phyloP scores from a whole-genome alignment of 2,329 filamentous ascomycete genomes.

The Ophiostoma triangulosporum region DNA sequence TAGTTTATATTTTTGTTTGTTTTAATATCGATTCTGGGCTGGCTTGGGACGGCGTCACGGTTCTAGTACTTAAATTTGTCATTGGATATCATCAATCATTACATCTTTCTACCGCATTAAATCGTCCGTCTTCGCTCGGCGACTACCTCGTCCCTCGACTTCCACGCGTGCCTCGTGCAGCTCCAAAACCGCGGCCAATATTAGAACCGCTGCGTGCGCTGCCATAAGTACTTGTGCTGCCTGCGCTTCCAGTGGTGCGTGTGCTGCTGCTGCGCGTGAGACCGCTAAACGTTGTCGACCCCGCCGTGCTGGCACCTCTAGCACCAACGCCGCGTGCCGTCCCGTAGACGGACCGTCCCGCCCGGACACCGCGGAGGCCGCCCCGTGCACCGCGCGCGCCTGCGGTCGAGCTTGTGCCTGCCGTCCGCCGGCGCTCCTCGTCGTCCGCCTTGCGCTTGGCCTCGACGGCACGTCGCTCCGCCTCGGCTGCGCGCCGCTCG shows the following conservation, averaged over 20 bases:
- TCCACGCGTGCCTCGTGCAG: background rate
- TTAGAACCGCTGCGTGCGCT: slow-evolving; percentile 20
- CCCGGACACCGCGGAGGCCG: slow-evolving; percentile 3
- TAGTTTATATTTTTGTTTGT: background rate
- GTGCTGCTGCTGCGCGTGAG: slow-evolving; percentile 7
- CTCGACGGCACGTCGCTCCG: slow-evolving; percentile 64
- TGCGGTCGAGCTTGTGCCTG: background rate
- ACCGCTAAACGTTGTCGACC: slow-evolving; percentile 5
- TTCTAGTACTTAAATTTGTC: background rate
- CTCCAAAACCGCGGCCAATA: slow-evolving; percentile 24
- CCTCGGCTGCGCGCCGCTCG: slow-evolving; percentile 62
- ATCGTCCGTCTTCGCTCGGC: background rate
- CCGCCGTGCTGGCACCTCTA: slow-evolving; percentile 2
- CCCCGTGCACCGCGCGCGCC: background rate
- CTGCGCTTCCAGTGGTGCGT: background rate
- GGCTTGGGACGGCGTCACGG: background rate
- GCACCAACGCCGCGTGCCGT: background rate
- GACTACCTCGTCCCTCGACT: background rate
- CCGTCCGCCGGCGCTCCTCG: slow-evolving; percentile 34
- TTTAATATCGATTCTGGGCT: background rate
- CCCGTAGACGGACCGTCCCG: slow-evolving; percentile 2
- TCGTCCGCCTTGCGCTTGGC: slow-evolving; percentile 50
- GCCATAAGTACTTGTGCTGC: background rate
- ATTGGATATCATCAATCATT: background rate
- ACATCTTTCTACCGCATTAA: background rate